Evolutionary conservation across 164 flowering plant species (phyloP).

Genomic region (Tetracentron sinense): DNA sequence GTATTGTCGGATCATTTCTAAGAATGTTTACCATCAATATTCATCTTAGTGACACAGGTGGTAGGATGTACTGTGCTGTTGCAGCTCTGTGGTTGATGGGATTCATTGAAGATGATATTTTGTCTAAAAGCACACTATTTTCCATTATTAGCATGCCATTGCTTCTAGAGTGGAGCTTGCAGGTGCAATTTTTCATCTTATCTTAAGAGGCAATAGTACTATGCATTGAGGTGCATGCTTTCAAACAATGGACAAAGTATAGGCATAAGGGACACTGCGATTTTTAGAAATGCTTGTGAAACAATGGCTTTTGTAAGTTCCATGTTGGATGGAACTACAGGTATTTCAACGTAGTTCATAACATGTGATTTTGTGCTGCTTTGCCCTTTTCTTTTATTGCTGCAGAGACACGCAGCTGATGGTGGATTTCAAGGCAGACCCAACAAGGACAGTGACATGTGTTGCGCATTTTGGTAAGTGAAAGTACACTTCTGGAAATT

Average conservation of each 20-base stretch:
- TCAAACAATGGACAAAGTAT: background rate
- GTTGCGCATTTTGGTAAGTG: conserved; percentile 92
- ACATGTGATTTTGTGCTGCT: background rate
- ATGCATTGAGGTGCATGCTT: background rate
- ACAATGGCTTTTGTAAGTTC: background rate
- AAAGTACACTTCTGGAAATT: background rate
- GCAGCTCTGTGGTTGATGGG: conserved; percentile 95
- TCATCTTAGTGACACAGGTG: conserved; percentile 78
- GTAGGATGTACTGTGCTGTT: conserved; percentile 91
- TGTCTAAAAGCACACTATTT: conserved; percentile 35
- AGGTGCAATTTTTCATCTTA: conserved; percentile 40
- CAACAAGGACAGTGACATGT: conserved; percentile 84
- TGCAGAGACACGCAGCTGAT: conserved; percentile 79
- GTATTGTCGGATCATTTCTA: background rate
- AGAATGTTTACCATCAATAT: conserved; percentile 9
- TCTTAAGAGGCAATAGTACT: background rate
- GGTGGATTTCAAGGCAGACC: conserved; percentile 96
- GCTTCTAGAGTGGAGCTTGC: conserved; percentile 82
- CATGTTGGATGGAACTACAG: background rate
- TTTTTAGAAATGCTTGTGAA: background rate
- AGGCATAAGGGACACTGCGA: background rate
- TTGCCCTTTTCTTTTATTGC: conserved; percentile 1
- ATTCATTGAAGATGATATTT: conserved; percentile 51
- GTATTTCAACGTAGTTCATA: background rate
- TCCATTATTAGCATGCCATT: conserved; percentile 47